These are phyloP conservation scores for Triticum aestivum DNA, from an alignment of 176 grass and related monocot genomes.

Conservation along the genomic window IWGSC_CS_RefSeq_v2.1 NC_057809.1:534849101-534849600, in stretches of 20 bases:
- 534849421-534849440: constrained; percentile 16
- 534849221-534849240: background rate
- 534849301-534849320: background rate
- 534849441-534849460: background rate
- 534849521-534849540: constrained; percentile 2
- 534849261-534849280: constrained; percentile 22
- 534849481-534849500: constrained; percentile 18
- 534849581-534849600: background rate
- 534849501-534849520: constrained; percentile 12
- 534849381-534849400: constrained; percentile 28
- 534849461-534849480: constrained; percentile 14
- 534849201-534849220: constrained; percentile 22
- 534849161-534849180: background rate
- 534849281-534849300: constrained; percentile 6
- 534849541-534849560: background rate
- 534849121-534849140: constrained; percentile 42
- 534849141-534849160: background rate
- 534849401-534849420: constrained; percentile 29
- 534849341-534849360: constrained; percentile 5
- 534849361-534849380: background rate
- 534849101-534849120: constrained; percentile 70
- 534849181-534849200: background rate
- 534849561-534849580: constrained; percentile 16
- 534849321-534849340: background rate
- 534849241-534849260: constrained; percentile 32